phyloP scores from a whole-genome alignment of 1,139 yeast genomes.

The Geotrichum klebahnii region DNA sequence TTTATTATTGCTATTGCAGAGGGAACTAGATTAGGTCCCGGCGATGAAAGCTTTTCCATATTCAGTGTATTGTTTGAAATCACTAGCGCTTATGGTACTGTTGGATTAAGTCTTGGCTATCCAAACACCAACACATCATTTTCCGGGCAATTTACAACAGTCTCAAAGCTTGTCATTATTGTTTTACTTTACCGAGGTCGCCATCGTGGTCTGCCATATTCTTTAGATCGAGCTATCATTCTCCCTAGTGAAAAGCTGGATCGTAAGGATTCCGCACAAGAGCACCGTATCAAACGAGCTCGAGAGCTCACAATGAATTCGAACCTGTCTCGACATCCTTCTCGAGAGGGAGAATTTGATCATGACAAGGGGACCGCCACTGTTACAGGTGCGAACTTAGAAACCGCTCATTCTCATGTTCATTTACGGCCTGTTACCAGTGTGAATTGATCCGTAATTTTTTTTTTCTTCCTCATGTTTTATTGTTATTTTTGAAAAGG shows the following conservation, averaged over 20 bases:
- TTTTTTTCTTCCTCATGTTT: neutral
- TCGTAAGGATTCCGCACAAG: slow-evolving; percentile 53
- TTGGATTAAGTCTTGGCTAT: slow-evolving; percentile 84
- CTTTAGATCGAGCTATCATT: slow-evolving; percentile 91
- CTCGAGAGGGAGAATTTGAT: no score
- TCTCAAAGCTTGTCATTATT: slow-evolving; percentile 79
- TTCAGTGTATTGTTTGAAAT: slow-evolving; percentile 80
- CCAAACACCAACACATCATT: slow-evolving; percentile 65
- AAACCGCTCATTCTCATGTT: neutral
- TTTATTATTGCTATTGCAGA: slow-evolving; percentile 86
- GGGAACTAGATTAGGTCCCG: slow-evolving; percentile 53
- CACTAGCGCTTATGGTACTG: slow-evolving; percentile 94
- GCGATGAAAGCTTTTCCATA: slow-evolving; percentile 53
- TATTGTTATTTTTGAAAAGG: no score
- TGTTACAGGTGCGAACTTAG: neutral
- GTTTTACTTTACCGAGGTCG: slow-evolving; percentile 93
- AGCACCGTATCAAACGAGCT: slow-evolving; percentile 26
- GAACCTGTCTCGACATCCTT: neutral
- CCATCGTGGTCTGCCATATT: slow-evolving; percentile 93
- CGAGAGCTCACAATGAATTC: slow-evolving; percentile 21
- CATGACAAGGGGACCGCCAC: neutral
- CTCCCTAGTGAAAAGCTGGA: slow-evolving; percentile 69
- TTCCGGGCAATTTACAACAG: slow-evolving; percentile 61
- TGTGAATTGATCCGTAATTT: neutral
- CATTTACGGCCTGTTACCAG: neutral